Evolutionary conservation across 768 basidiomycete species (phyloP).

Genomic region (Amanita subjunquillea): DNA sequence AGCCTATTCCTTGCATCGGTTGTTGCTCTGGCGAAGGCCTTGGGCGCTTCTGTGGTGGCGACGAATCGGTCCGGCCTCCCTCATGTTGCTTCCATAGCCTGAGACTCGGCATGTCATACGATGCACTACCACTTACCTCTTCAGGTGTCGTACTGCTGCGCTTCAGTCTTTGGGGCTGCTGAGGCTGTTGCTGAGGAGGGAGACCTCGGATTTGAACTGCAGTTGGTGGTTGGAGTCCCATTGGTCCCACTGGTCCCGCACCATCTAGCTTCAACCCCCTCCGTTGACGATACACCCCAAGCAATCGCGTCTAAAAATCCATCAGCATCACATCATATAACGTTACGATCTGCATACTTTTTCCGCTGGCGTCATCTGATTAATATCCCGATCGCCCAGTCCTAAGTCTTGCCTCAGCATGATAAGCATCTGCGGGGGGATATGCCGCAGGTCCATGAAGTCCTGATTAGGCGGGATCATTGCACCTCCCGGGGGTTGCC

Average conservation of each 20-base stretch:
- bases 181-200: neutral
- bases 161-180: slow-evolving; percentile 3
- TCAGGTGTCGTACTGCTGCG: slow-evolving; percentile 7
- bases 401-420: neutral
- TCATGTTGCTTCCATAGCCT: slow-evolving; percentile 1
- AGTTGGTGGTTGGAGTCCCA: slow-evolving; percentile 1
- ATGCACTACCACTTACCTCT: slow-evolving; percentile 2
- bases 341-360: neutral
- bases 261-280: slow-evolving; percentile 1
- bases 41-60: slow-evolving; percentile 6
- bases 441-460: neutral
- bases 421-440: neutral
- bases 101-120: neutral
- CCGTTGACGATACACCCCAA: neutral
- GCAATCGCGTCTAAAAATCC: neutral
- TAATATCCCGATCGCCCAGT: slow-evolving; percentile 2
- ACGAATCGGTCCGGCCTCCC: slow-evolving; percentile 6
- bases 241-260: neutral
- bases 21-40: slow-evolving; percentile 4
- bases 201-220: neutral
- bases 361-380: slow-evolving; percentile 3
- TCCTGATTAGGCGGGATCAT: neutral
- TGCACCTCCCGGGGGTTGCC: slow-evolving; percentile 4
- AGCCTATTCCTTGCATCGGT: slow-evolving; percentile 2
- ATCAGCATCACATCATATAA: neutral